Evolutionary conservation across 1,284 basidiomycete species (phyloP).

Genomic region (Peniophora sp.): DNA sequence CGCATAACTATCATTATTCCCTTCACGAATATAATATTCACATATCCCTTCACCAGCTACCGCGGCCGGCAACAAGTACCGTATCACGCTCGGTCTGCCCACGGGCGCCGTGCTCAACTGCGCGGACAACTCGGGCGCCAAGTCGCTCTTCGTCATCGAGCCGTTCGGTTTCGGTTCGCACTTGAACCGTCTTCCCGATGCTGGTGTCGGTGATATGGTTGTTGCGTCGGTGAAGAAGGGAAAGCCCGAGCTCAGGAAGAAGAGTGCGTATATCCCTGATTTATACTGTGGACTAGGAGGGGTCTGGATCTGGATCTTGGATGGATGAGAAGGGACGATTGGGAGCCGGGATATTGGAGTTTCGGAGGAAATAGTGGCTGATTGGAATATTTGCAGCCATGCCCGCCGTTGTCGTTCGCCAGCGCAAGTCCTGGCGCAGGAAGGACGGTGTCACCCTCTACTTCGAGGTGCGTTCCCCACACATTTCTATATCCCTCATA

Average conservation of each 20-base stretch:
- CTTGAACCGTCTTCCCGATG: constrained; percentile 96
- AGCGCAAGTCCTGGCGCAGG: constrained; percentile 98
- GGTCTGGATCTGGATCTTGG: not conserved
- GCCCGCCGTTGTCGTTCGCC: constrained; percentile 95
- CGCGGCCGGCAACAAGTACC: constrained; percentile 90
- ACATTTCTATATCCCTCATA: not conserved
- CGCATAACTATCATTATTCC: constrained; percentile 24
- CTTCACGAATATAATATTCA: constrained; percentile 17
- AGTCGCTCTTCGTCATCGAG: constrained; percentile 89
- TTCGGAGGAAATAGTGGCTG: constrained; percentile 4
- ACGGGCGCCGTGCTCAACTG: constrained; percentile 99
- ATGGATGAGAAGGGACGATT: not conserved
- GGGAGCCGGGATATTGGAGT: constrained; percentile 2
- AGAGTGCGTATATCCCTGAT: constrained; percentile 60
- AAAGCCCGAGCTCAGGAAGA: constrained; percentile 99
- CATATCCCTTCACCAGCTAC: constrained; percentile 10
- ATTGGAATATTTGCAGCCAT: constrained; percentile 56
- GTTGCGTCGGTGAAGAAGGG: constrained; percentile 99
- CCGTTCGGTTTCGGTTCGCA: constrained; percentile 92
- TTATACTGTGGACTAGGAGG: not conserved
- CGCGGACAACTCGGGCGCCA: constrained; percentile 99
- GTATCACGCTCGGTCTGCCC: constrained; percentile 94
- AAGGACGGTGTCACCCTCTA: constrained; percentile 98
- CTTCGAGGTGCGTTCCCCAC: constrained; percentile 66
- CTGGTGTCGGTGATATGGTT: constrained; percentile 98